phyloP scores from a whole-genome alignment of 768 basidiomycete species.

The Jaapia argillacea region DNA sequence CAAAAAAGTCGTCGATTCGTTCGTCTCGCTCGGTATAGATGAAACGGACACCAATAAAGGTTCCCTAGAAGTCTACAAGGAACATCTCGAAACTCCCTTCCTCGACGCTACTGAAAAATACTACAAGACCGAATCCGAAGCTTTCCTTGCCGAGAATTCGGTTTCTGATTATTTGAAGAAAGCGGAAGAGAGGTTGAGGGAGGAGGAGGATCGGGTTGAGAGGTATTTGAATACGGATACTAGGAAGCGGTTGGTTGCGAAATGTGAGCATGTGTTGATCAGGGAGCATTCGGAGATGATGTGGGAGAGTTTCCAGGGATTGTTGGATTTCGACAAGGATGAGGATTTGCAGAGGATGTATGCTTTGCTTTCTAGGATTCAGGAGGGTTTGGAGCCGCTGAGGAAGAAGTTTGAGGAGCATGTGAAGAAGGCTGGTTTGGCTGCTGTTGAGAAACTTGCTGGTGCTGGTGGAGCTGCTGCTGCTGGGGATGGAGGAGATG shows the following conservation, averaged over 20 bases:
- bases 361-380: slow-evolving; percentile 80
- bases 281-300: slow-evolving; percentile 74
- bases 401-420: slow-evolving; percentile 91
- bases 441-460: slow-evolving; percentile 65
- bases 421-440: slow-evolving; percentile 83
- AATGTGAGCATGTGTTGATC: slow-evolving; percentile 91
- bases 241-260: slow-evolving; percentile 65
- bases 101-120: slow-evolving; percentile 82
- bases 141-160: slow-evolving; percentile 80
- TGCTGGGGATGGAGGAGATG: too few relatives aligned
- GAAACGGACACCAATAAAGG: slow-evolving; percentile 87
- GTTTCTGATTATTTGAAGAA: slow-evolving; percentile 94
- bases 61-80: slow-evolving; percentile 88
- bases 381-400: slow-evolving; percentile 83
- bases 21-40: slow-evolving; percentile 91
- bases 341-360: slow-evolving; percentile 96
- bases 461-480: slow-evolving; percentile 42
- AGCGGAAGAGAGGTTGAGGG: slow-evolving; percentile 83
- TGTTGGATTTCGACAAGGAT: slow-evolving; percentile 90
- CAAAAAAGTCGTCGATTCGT: slow-evolving; percentile 91
- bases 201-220: slow-evolving; percentile 94
- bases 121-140: slow-evolving; percentile 86
- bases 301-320: slow-evolving; percentile 87
- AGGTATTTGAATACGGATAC: slow-evolving; percentile 87
- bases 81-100: slow-evolving; percentile 86